phyloP scores from a whole-genome alignment of 352 stramenopile genomes.

The Phytophthora brassicae region DNA sequence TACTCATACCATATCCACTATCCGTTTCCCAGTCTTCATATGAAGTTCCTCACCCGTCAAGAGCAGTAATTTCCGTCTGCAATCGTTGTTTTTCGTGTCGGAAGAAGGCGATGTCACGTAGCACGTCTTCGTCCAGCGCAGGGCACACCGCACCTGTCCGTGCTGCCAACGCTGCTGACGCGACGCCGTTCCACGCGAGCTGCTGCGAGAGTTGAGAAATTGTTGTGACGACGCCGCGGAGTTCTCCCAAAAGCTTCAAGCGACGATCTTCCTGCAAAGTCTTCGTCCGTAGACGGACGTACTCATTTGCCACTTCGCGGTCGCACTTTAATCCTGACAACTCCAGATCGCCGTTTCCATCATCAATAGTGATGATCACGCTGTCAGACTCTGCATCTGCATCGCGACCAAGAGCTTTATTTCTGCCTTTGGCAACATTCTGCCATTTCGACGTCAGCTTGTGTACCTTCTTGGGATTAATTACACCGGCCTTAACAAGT shows the following conservation, averaged over 20 bases:
- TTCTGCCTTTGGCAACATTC: conserved; percentile 6
- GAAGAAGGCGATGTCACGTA: conserved; percentile 51
- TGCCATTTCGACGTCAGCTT: conserved; percentile 1
- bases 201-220: conserved; percentile 38
- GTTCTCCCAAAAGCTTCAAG: conserved; percentile 39
- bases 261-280: conserved; percentile 36
- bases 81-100: conserved; percentile 41
- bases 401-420: background rate
- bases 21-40: conserved; percentile 15
- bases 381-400: conserved; percentile 1
- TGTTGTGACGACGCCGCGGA: conserved; percentile 40
- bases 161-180: conserved; percentile 27
- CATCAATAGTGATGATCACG: conserved; percentile 24
- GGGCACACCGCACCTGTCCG: conserved; percentile 18
- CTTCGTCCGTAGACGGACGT: conserved; percentile 30
- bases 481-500: conserved; percentile 9
- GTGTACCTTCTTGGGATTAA: conserved; percentile 8
- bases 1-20: too few species aligned
- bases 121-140: conserved; percentile 34
- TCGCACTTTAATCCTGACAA: conserved; percentile 23
- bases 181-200: conserved; percentile 40
- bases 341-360: conserved; percentile 11
- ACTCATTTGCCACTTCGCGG: conserved; percentile 29
- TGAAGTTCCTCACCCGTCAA: conserved; percentile 16
- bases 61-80: conserved; percentile 32